A percentile compares a stretch with the other conserved stretches of the same genome.
These are phyloP conservation scores for Aureobasidium uvarum DNA, from an alignment of 2,329 filamentous ascomycete genomes.

Conservation along the genomic window DNA sequence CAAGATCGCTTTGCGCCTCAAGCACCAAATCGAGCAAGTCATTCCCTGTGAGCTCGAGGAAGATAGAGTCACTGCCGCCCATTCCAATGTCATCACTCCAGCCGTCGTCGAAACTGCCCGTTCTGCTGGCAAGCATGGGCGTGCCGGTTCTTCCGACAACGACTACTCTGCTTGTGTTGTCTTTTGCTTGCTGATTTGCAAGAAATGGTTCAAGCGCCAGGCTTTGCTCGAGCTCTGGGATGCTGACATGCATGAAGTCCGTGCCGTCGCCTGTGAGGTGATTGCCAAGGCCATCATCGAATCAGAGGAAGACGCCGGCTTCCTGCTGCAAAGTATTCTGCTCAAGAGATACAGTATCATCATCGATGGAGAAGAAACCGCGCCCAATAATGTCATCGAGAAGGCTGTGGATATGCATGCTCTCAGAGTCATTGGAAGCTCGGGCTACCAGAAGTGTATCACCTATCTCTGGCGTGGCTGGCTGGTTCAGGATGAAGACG, in stretches of 20 bases:
- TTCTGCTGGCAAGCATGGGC: constrained; percentile 61
- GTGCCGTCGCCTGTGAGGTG: constrained; percentile 82
- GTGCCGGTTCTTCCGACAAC: constrained; percentile 30
- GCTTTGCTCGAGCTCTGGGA: constrained; percentile 85
- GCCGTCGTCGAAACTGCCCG: constrained; percentile 77
- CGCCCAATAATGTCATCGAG: constrained; percentile 84
- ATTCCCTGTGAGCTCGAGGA: constrained; percentile 88
- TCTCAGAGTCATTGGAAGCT: constrained; percentile 80
- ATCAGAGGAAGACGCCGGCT: constrained; percentile 71
- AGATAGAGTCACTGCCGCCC: constrained; percentile 68
- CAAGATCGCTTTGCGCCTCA: constrained; percentile 82
- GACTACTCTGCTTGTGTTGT: constrained; percentile 78
- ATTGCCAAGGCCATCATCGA: constrained; percentile 90
- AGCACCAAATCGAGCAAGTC: constrained; percentile 84
- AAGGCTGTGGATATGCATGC: constrained; percentile 92
- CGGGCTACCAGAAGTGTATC: constrained; percentile 95
- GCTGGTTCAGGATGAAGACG: constrained; percentile 92
- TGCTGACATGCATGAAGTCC: constrained; percentile 73
- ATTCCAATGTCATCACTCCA: constrained; percentile 80
- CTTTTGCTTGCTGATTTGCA: constrained; percentile 73
- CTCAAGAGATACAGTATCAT: constrained; percentile 87
- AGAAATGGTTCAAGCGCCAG: constrained; percentile 77
- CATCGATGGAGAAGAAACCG: constrained; percentile 66
- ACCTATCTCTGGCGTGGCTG: constrained; percentile 91
- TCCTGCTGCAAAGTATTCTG: constrained; percentile 75